Base-by-base conservation (phyloP, 306 rosid genomes). In the Phaseolus lunatus region DNA sequence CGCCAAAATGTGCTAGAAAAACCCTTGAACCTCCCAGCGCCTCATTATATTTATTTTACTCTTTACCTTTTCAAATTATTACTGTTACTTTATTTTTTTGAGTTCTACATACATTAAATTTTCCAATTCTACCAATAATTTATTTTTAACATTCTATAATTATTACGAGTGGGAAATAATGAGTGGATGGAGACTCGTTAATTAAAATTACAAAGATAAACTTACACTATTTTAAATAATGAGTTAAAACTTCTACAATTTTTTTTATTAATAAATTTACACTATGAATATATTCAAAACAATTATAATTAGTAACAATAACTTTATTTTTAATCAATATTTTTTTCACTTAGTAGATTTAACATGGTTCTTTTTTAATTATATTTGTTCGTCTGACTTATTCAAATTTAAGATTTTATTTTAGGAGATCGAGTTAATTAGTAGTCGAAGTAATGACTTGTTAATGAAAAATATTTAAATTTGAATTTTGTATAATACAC, bases 1-100 rank as follows among this genome's bases (percentile, higher is more conserved):
- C 81, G 85, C 81, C 85, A 81, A 81, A 81, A 81, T 70, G 73
- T 43, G 54, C 58, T 59, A 68, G 84, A 59, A 81, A n/a, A 74
- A 81, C 84, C 80, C 84, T 81, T 44, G 73, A 81, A 75, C 31
- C 13, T 31, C 13, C 44, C 44, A 41, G n/a, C 43, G 26, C 16
- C 45, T 2, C 31, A 14, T 7, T 52, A 52, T 29, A 29, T 45
- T 50, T 37, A 12, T 64, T 39, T 33, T 37, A 37, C 18, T 12
- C 9, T 16, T 33, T 35, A 37, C 14, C 5, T 16, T 61, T 61
- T 61, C 67, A 31, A 61, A 37, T 66, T 39, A 31, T 41, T 37
- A 39, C n/a, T 19, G 31, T 10, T 66, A n/a, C 15, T 1, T 61
- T 26, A 26, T 12, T 13, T 13, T 24, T 26, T 2, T 20, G 0